Percentiles rank a stretch among this genome's conserved stretches.
phyloP scores from a whole-genome alignment of 495 filamentous ascomycete species.

The Penicillium mononematosum region DNA sequence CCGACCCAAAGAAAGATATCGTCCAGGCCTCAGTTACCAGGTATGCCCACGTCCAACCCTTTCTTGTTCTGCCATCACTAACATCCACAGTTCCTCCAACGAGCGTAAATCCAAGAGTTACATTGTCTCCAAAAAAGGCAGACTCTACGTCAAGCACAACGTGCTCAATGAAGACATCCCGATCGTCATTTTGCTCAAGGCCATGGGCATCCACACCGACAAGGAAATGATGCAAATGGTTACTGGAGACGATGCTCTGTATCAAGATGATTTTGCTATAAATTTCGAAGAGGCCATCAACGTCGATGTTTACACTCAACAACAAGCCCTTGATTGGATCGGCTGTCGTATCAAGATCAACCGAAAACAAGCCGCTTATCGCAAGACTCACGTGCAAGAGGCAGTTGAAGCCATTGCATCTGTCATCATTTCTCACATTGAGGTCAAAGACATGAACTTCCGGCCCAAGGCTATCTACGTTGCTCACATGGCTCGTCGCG shows the following conservation, averaged over 20 bases:
- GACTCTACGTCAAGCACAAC: conserved; percentile 87
- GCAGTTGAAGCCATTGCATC: conserved; percentile 88
- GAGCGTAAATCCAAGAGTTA: conserved; percentile 98
- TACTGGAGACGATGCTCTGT: conserved; percentile 75
- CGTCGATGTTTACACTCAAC: conserved; percentile 79
- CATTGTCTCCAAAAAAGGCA: conserved; percentile 86
- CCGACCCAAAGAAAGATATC: conserved; percentile 81
- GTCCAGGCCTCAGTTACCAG: conserved; percentile 95
- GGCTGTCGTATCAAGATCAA: conserved; percentile 83
- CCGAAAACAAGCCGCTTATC: conserved; percentile 54
- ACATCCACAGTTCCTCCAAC: conserved; percentile 73
- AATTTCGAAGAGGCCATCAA: conserved; percentile 92
- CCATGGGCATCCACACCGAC: conserved; percentile 90
- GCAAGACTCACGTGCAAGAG: conserved; percentile 76
- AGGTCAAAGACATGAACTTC: conserved; percentile 86
- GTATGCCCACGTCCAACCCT: conserved; percentile 27
- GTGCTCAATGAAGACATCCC: conserved; percentile 88
- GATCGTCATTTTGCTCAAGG: conserved; percentile 87
- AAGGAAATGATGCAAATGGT: conserved; percentile 89
- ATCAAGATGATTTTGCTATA: conserved; percentile 89
- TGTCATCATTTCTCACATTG: conserved; percentile 88
- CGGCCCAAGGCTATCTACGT: conserved; percentile 93
- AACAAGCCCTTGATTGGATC: conserved; percentile 91
- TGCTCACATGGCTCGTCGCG: conserved; percentile 91
- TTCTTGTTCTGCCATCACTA: conserved; percentile 1